These are phyloP conservation scores for Suhomyces sp. DNA, from an alignment of 805 yeast genomes.

Conservation along the genomic window DNA sequence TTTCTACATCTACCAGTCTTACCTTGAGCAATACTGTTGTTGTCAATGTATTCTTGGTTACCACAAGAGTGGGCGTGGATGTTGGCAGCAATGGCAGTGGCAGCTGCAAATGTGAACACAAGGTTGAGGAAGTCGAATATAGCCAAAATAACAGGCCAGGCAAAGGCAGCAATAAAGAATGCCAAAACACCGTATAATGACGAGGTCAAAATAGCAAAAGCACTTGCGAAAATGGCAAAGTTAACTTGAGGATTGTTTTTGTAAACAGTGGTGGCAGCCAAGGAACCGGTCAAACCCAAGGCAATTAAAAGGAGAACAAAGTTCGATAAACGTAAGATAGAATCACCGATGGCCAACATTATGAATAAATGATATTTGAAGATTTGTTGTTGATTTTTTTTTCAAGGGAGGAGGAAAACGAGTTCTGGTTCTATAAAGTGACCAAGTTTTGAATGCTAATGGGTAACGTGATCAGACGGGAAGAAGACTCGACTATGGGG, in stretches of 20 bases:
- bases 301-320: constrained; percentile 74
- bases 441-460: too few species aligned
- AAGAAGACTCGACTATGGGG: too few species aligned
- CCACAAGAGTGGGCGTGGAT: constrained; percentile 83
- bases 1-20: constrained; percentile 85
- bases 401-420: neutral
- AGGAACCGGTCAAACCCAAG: constrained; percentile 87
- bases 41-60: constrained; percentile 60
- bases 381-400: too few species aligned
- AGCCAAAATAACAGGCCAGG: constrained; percentile 82
- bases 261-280: constrained; percentile 59
- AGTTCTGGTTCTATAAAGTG: too few species aligned
- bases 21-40: constrained; percentile 74
- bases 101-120: constrained; percentile 92
- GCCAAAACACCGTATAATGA: constrained; percentile 78
- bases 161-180: constrained; percentile 71
- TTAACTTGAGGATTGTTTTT: constrained; percentile 78
- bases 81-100: constrained; percentile 90
- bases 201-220: constrained; percentile 80
- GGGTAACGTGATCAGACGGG: too few species aligned
- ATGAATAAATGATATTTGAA: constrained; percentile 4
- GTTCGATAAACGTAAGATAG: constrained; percentile 70
- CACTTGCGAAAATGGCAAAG: constrained; percentile 83
- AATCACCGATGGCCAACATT: constrained; percentile 73
- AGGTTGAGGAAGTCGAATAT: constrained; percentile 81